Conservation (phyloP, 768 basidiomycete species). For the Pisolithus tinctorius region DNA sequence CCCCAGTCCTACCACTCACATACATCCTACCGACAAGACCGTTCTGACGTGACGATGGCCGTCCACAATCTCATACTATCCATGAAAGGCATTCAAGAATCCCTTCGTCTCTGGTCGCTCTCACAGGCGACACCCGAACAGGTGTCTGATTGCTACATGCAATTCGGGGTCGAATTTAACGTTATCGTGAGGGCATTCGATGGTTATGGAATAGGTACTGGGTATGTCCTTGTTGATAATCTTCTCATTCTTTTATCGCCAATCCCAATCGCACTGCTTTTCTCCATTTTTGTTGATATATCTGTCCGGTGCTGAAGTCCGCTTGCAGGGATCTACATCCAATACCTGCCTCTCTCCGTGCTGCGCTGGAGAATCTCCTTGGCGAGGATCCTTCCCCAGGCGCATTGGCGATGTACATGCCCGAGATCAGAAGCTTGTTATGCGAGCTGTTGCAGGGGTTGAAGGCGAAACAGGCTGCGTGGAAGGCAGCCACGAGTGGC, state of each 20-base stretch:
- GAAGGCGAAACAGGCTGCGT: slow-evolving; percentile 36
- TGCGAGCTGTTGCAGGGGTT: slow-evolving; percentile 35
- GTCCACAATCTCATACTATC: slow-evolving; percentile 67
- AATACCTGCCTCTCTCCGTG: slow-evolving; percentile 33
- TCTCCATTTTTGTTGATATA: not conserved
- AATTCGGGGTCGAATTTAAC: slow-evolving; percentile 87
- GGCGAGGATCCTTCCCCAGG: slow-evolving; percentile 33
- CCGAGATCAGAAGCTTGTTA: slow-evolving; percentile 30
- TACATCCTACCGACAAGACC: not conserved
- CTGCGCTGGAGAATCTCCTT: slow-evolving; percentile 37
- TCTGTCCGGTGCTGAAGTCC: not conserved
- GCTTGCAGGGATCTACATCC: slow-evolving; percentile 31
- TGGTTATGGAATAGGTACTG: slow-evolving; percentile 65
- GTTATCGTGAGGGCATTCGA: slow-evolving; percentile 69
- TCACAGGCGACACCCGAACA: slow-evolving; percentile 53
- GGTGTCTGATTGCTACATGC: slow-evolving; percentile 88
- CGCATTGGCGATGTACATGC: slow-evolving; percentile 31
- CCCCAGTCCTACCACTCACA: not conserved
- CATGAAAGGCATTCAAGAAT: slow-evolving; percentile 77
- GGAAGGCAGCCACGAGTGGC: slow-evolving; percentile 6
- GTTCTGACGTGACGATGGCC: slow-evolving; percentile 47
- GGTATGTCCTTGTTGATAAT: slow-evolving; percentile 38
- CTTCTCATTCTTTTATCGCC: not conserved
- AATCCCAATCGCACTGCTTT: not conserved
- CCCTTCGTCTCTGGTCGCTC: slow-evolving; percentile 62